Conservation (phyloP, 2,329 filamentous ascomycete species). For the Fusarium newnesense region DNA sequence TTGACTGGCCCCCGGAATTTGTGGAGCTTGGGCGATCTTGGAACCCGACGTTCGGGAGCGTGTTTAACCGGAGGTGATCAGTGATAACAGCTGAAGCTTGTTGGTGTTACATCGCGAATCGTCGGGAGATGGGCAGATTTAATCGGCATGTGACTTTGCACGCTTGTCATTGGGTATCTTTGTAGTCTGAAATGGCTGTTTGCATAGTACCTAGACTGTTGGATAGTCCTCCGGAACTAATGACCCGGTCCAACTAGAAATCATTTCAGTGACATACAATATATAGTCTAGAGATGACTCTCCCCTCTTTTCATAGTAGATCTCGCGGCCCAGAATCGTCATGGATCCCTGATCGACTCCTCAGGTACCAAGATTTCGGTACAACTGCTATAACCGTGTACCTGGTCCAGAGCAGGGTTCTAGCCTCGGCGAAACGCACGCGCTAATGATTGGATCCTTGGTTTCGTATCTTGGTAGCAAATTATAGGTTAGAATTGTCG, state of each 20-base stretch:
- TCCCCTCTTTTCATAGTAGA: not conserved
- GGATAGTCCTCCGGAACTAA: not conserved
- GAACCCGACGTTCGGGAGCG: not conserved
- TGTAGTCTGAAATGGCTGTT: not conserved
- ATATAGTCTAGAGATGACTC: not conserved
- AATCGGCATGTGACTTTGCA: not conserved
- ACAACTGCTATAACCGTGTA: not conserved
- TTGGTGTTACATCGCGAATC: not conserved
- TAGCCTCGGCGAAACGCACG: not conserved
- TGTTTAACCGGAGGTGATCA: not conserved
- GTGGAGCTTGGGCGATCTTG: not conserved
- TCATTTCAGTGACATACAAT: not conserved
- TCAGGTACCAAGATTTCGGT: not conserved
- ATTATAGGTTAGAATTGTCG: not conserved
- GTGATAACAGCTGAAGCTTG: not conserved
- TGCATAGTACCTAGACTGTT: too few species aligned
- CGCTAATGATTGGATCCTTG: not conserved
- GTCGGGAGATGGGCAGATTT: not conserved
- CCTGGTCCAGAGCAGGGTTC: not conserved
- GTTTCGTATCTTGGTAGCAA: too few species aligned
- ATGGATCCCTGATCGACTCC: not conserved
- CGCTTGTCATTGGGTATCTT: not conserved
- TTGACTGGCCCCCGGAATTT: constrained; percentile 10
- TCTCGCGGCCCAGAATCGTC: not conserved
- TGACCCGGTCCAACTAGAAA: not conserved